Evolutionary conservation across 345 rosid genomes (phyloP).

Genomic region (Salix arbutifolia): DNA sequence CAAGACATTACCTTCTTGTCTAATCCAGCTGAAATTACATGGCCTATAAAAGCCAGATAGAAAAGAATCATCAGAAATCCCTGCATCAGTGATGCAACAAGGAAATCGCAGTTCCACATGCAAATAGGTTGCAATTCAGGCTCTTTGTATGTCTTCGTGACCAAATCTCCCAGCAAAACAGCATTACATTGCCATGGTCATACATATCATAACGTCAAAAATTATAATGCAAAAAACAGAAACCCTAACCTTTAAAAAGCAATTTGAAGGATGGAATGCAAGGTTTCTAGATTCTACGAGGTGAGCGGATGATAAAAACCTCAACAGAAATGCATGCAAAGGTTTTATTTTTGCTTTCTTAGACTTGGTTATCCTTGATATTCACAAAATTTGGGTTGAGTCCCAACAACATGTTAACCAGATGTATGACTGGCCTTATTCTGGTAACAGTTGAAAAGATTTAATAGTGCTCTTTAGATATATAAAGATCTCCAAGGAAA

Average conservation of each 20-base stretch:
- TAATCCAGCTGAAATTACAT: constrained; percentile 61
- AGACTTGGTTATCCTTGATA: not conserved
- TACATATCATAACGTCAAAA: not conserved
- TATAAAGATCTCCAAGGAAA: not conserved
- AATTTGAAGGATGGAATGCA: not conserved
- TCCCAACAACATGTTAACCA: not conserved
- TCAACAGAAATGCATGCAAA: not conserved
- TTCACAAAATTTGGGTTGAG: not conserved
- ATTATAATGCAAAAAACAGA: not conserved
- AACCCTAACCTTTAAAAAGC: not conserved
- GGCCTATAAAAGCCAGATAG: constrained; percentile 42
- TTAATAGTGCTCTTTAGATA: not conserved
- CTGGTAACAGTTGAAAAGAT: not conserved
- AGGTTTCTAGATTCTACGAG: not conserved
- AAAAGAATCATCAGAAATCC: not conserved
- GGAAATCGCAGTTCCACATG: not conserved
- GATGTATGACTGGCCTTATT: not conserved
- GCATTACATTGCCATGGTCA: not conserved
- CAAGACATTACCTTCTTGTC: constrained; percentile 69
- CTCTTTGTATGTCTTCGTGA: not conserved
- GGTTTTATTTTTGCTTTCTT: not conserved
- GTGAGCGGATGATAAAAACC: not conserved
- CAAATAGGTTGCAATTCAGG: not conserved
- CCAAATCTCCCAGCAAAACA: not conserved
- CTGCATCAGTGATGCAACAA: not conserved